Base-by-base conservation (phyloP, 1,284 basidiomycete genomes). In the Moniliophthora roreri region DNA sequence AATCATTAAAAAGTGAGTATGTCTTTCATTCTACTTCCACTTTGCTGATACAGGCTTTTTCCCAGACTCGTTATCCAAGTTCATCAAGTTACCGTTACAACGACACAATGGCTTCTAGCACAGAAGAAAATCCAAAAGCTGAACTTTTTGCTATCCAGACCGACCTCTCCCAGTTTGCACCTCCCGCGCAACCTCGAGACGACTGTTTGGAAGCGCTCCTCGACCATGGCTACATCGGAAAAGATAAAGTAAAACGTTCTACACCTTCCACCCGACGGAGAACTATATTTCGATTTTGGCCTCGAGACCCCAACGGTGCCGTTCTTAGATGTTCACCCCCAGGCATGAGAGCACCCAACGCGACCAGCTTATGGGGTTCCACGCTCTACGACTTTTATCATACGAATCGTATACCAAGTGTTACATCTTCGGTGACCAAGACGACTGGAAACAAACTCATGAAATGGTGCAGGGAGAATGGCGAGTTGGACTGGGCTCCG, bases 301-400 rank as follows among this genome's bases (percentile, higher is more conserved):
- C 56, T 21, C 50, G 58, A 34, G 55, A 58, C 50, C 58, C 60
- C 7, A 52, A 55, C 16, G 60, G 60, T 5, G 23, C 40, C 5
- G 28, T 45, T 4, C 40, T 59, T 34, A 10, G 28, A n/a, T 28
- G 21, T n/a, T 10, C 26, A 35, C 24, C 20, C 39, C 9, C 15
- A 32, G 55, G 53, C 40, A 55, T 53, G 36, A n/a, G 24, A 3
- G 51, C 53, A 4, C 51, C 44, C 11, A 54, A 42, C 16, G 34
- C 45, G 21, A 40, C 28, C 18, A 37, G 34, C 39, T 28, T 52
- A 18, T 58, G 58, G 59, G 58, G 59, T 13, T 42, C 41, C 8
- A 59, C 51, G 3, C 38, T 59, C 11, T 47, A 49, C 26, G 57
- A 59, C 41, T 56, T 61, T 35, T 61, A 53, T 41, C 24, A 21